Conservation (phyloP, 1,284 basidiomycete genomes). For the Leccinum brunneo-olivaceum region DNA sequence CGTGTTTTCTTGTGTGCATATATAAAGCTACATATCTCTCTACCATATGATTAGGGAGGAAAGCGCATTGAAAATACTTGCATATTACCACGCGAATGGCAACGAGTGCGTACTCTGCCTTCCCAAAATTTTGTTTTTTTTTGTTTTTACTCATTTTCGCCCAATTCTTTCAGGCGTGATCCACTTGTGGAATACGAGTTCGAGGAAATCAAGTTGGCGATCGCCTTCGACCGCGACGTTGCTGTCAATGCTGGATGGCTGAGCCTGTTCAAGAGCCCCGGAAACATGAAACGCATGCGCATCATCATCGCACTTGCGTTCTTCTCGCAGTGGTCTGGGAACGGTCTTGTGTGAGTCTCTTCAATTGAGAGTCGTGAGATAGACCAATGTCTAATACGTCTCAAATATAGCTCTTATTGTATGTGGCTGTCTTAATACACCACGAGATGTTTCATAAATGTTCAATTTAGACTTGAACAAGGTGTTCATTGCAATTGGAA, state of each 20-base stretch:
- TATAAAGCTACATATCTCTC: neutral
- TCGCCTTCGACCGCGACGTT: slow-evolving; percentile 53
- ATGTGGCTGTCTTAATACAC: neutral
- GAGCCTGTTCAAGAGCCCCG: slow-evolving; percentile 47
- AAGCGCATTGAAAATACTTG: slow-evolving; percentile 53
- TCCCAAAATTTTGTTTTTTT: neutral
- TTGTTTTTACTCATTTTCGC: neutral
- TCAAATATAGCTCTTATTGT: neutral
- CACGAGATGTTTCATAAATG: neutral
- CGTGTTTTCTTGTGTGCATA: neutral
- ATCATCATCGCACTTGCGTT: slow-evolving; percentile 65
- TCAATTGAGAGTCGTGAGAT: neutral
- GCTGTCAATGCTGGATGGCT: slow-evolving; percentile 53
- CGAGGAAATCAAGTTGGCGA: slow-evolving; percentile 67
- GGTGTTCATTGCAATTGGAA: slow-evolving; percentile 45
- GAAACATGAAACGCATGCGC: slow-evolving; percentile 60
- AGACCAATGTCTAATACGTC: neutral
- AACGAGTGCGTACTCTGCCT: slow-evolving; percentile 34
- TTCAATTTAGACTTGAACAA: slow-evolving; percentile 39
- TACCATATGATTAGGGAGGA: slow-evolving; percentile 32
- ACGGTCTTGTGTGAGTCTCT: slow-evolving; percentile 67
- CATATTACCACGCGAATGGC: slow-evolving; percentile 69
- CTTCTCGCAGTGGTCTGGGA: slow-evolving; percentile 72
- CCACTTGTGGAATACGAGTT: slow-evolving; percentile 67
- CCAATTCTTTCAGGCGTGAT: slow-evolving; percentile 39